Evolutionary conservation across 208 protist genomes (phyloP).

Genomic region (Trypanosomatidae sp.): DNA sequence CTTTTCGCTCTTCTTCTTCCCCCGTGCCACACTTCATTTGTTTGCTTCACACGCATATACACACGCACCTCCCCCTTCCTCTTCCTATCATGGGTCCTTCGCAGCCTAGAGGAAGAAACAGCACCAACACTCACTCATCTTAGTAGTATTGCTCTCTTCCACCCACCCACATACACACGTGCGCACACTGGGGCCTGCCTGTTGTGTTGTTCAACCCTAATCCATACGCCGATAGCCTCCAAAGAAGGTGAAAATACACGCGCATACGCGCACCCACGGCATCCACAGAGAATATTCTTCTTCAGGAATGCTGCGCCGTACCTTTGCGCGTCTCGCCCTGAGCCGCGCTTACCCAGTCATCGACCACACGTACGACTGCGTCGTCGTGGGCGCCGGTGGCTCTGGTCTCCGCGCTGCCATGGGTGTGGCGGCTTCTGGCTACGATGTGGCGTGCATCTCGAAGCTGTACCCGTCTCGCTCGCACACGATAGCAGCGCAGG

Average conservation of each 20-base stretch:
- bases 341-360: conserved; percentile 94
- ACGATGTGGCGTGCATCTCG: conserved; percentile 98
- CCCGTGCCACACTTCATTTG: neutral
- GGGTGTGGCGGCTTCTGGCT: conserved; percentile 97
- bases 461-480: conserved; percentile 99
- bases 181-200: neutral
- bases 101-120: neutral
- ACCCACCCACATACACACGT: conserved; percentile 12
- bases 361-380: conserved; percentile 98
- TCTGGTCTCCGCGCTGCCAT: conserved; percentile 98
- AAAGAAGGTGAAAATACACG: conserved; percentile 1
- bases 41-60: neutral
- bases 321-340: conserved; percentile 51
- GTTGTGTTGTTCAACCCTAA: neutral
- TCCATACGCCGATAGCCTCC: neutral
- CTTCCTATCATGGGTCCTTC: neutral
- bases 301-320: conserved; percentile 67
- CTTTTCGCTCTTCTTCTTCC: neutral
- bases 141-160: neutral
- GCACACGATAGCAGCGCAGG: conserved; percentile 99
- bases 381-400: conserved; percentile 99
- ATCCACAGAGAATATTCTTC: neutral
- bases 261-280: neutral
- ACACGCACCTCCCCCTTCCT: neutral
- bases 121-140: neutral